Conservation (phyloP, 108 stramenopile species). For the Nannochloropsis salina region DNA sequence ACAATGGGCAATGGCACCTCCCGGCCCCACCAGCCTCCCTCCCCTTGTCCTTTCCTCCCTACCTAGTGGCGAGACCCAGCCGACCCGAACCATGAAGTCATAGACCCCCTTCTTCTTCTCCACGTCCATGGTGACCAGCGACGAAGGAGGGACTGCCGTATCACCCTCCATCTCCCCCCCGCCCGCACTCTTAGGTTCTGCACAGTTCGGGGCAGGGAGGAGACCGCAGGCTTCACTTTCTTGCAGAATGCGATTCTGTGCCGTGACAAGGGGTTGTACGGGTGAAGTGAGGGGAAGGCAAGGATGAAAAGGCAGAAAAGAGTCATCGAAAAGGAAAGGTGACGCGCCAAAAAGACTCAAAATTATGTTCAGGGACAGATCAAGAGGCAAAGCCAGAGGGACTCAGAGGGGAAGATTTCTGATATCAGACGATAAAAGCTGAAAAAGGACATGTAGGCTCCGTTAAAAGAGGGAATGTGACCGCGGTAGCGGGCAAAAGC, state of each 20-base stretch:
- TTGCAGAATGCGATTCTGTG: conserved; percentile 7
- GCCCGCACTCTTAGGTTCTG: neutral
- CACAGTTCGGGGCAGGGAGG: neutral
- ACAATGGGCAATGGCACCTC: too few relatives aligned
- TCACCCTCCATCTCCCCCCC: neutral
- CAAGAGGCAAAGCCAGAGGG: too few relatives aligned
- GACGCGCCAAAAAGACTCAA: neutral
- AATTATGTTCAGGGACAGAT: too few relatives aligned
- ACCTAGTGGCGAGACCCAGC: neutral
- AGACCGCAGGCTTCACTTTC: conserved; percentile 1
- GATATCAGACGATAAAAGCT: too few relatives aligned
- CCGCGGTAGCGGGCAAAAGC: too few relatives aligned
- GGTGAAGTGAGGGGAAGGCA: neutral
- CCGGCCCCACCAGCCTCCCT: too few relatives aligned
- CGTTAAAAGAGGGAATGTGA: too few relatives aligned
- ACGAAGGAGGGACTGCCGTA: neutral
- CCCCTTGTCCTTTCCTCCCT: too few relatives aligned
- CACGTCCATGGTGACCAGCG: conserved; percentile 10
- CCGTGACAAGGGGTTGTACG: too few relatives aligned
- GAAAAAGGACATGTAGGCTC: too few relatives aligned
- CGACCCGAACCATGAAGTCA: neutral
- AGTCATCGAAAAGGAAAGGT: neutral
- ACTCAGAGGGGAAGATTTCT: too few relatives aligned
- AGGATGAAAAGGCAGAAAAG: neutral
- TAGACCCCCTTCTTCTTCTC: conserved; percentile 11